Percentiles rank a stretch among this genome's conserved stretches.
Conservation (phyloP, 2,329 filamentous ascomycete genomes). For the Aspergillus nomiae region DNA sequence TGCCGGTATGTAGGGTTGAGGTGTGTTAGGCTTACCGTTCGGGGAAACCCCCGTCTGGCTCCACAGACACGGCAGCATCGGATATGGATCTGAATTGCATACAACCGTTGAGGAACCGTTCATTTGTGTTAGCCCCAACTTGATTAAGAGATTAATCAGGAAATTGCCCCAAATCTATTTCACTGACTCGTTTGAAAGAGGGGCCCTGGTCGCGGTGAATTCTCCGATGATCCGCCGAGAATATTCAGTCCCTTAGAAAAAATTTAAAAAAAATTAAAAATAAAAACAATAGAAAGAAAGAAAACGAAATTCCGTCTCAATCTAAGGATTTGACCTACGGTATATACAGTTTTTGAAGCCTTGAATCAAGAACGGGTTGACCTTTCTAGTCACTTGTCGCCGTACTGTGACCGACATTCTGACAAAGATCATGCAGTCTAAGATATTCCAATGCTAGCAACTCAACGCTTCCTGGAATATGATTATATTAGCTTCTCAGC, state of each 20-base stretch:
- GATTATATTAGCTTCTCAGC: no score
- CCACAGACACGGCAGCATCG: background rate
- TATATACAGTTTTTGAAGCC: background rate
- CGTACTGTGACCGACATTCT: background rate
- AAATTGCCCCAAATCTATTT: background rate
- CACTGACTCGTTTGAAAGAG: background rate
- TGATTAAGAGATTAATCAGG: background rate
- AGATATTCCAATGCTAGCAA: background rate
- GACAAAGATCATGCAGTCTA: background rate
- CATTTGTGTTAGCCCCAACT: background rate
- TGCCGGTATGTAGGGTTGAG: background rate
- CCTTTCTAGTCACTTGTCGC: fast-evolving
- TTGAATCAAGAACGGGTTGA: background rate
- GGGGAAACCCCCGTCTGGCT: background rate
- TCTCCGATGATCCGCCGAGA: background rate
- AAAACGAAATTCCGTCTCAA: background rate
- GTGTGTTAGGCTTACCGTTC: background rate
- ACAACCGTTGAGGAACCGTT: background rate
- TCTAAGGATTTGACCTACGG: background rate
- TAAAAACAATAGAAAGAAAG: no score
- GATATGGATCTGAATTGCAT: background rate
- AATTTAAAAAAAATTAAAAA: no score
- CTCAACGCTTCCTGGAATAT: background rate
- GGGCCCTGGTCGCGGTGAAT: background rate
- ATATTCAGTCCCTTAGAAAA: background rate